Conservation (phyloP, 106 monocot species). For the Allium fistulosum region DNA sequence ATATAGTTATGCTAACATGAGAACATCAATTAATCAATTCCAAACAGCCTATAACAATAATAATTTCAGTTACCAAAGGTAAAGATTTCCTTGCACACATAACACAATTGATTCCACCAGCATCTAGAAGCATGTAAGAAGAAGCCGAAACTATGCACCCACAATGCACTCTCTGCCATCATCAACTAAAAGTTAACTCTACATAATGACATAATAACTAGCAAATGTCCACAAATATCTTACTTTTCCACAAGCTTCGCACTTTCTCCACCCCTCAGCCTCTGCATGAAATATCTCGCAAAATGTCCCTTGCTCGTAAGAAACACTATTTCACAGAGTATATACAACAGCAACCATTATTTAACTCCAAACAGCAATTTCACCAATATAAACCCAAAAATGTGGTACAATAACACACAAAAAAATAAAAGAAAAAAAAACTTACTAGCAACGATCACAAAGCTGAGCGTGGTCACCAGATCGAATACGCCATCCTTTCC, state of each 20-base stretch:
- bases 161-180: constrained; percentile 46
- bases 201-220: neutral
- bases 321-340: constrained; percentile 13
- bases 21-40: no score
- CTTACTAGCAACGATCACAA: constrained; percentile 57
- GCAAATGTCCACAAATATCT: neutral
- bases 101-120: constrained; percentile 53
- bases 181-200: no score
- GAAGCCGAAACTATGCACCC: constrained; percentile 48
- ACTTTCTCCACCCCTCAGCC: constrained; percentile 60
- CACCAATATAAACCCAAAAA: neutral
- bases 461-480: constrained; percentile 45
- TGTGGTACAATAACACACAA: neutral
- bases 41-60: no score
- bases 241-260: constrained; percentile 59
- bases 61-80: constrained; percentile 15
- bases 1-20: no score
- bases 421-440: neutral
- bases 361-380: neutral
- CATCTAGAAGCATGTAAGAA: constrained; percentile 41
- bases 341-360: neutral
- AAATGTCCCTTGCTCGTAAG: constrained; percentile 48
- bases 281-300: constrained; percentile 55
- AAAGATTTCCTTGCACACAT: constrained; percentile 35
- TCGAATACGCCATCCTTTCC: constrained; percentile 48